Evolutionary conservation across 2,329 filamentous ascomycete species (phyloP).

Genomic region (Gyromitra esculenta): DNA sequence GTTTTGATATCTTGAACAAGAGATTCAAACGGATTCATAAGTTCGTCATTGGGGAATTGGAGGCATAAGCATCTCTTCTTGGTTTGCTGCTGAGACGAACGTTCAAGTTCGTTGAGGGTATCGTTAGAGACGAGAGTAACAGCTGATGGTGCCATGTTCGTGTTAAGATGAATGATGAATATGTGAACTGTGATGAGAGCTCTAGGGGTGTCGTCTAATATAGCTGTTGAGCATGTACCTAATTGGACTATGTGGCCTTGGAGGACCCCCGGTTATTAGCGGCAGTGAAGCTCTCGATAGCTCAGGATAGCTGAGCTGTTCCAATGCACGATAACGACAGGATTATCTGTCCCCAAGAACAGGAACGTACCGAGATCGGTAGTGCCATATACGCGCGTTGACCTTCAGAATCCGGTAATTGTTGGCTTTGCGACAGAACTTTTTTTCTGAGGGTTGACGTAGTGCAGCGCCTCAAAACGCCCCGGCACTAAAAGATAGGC

Average conservation of each 20-base stretch:
- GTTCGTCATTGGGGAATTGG: constrained; percentile 29
- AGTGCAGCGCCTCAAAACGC: constrained; percentile 21
- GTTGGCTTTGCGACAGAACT: constrained; percentile 15
- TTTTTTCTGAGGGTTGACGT: constrained; percentile 31
- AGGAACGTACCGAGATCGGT: constrained; percentile 1
- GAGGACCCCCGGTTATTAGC: constrained; percentile 16
- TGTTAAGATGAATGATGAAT: neutral
- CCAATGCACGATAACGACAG: constrained; percentile 12
- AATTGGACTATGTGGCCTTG: neutral
- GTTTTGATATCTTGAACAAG: constrained; percentile 68
- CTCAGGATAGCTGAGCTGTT: constrained; percentile 16
- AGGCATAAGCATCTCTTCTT: constrained; percentile 33
- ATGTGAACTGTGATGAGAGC: neutral
- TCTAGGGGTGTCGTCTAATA: constrained; percentile 16
- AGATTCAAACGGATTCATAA: constrained; percentile 62
- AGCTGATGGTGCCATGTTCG: constrained; percentile 44
- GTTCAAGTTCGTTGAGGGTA: constrained; percentile 4
- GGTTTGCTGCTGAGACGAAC: constrained; percentile 17
- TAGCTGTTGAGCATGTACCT: constrained; percentile 6
- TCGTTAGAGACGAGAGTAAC: constrained; percentile 9
- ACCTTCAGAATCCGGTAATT: constrained; percentile 25
- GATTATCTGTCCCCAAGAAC: constrained; percentile 4
- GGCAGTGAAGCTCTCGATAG: constrained; percentile 24
- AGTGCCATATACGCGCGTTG: constrained; percentile 27
- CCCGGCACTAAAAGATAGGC: constrained; percentile 2